Evolutionary conservation across 345 rosid genomes (phyloP).

Genomic region (Jatropha curcas): DNA sequence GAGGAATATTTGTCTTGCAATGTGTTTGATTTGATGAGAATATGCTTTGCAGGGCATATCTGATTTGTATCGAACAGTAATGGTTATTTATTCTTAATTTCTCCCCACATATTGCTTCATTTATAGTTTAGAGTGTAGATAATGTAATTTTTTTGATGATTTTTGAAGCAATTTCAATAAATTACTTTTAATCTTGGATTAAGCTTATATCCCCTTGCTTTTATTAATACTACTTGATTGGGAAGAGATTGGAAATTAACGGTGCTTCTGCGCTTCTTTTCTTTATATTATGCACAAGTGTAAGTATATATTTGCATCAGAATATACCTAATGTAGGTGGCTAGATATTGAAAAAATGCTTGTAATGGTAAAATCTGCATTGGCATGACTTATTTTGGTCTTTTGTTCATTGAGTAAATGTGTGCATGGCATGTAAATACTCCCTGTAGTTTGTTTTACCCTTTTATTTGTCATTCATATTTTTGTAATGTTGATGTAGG

Average conservation of each 20-base stretch:
- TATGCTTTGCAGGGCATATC: neutral
- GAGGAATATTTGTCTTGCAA: neutral
- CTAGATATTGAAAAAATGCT: neutral
- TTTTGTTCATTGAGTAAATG: neutral
- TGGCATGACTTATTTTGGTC: neutral
- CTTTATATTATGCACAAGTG: neutral
- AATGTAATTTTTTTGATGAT: neutral
- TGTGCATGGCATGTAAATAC: neutral
- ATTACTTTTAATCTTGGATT: neutral
- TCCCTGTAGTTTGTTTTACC: neutral
- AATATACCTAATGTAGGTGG: neutral
- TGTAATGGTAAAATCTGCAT: neutral
- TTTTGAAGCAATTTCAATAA: neutral
- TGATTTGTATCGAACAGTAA: slow-evolving; percentile 1
- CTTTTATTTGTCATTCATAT: neutral
- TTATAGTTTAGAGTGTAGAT: neutral
- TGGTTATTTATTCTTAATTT: neutral
- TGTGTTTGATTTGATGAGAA: neutral
- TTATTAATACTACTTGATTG: neutral
- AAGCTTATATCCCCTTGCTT: neutral
- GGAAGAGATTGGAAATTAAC: neutral
- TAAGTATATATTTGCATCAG: neutral
- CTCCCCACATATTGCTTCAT: slow-evolving; percentile 3
- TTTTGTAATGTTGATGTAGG: neutral
- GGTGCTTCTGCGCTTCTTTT: neutral